Percentiles rank a stretch among this genome's conserved stretches.
These are phyloP conservation scores for Lipomyces lipofer DNA, from an alignment of 805 yeast genomes.

Conservation along the genomic window DNA sequence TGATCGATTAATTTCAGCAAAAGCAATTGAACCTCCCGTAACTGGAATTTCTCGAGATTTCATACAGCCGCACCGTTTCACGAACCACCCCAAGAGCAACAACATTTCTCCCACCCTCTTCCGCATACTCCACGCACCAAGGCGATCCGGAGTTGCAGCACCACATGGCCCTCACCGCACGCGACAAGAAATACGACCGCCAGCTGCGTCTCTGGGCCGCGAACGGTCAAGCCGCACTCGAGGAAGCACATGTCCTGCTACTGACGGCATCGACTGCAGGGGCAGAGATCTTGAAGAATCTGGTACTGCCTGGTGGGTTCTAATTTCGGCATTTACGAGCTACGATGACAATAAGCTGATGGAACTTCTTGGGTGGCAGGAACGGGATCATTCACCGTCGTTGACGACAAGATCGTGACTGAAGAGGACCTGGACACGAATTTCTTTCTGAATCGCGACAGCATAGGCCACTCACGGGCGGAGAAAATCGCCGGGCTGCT, in stretches of 20 bases:
- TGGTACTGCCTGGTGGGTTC: constrained; percentile 69
- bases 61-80: too few relatives aligned
- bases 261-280: constrained; percentile 59
- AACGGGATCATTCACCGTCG: constrained; percentile 61
- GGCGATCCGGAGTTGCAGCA: too few relatives aligned
- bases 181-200: constrained; percentile 41
- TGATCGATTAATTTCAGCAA: too few relatives aligned
- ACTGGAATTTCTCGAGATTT: too few relatives aligned
- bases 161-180: constrained; percentile 9
- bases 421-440: constrained; percentile 54
- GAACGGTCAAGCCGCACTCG: constrained; percentile 67
- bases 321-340: too few relatives aligned
- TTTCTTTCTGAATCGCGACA: constrained; percentile 56
- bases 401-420: constrained; percentile 49
- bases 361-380: too few relatives aligned
- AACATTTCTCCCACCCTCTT: too few relatives aligned
- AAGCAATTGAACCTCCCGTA: too few relatives aligned
- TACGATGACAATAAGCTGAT: too few relatives aligned
- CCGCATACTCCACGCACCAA: too few relatives aligned
- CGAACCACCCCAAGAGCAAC: too few relatives aligned
- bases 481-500: constrained; percentile 46
- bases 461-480: constrained; percentile 48
- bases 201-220: constrained; percentile 86
- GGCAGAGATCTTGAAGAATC: constrained; percentile 72
- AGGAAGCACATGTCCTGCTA: constrained; percentile 59